Conservation (phyloP, 768 basidiomycete species). For the Amanita molliuscula region DNA sequence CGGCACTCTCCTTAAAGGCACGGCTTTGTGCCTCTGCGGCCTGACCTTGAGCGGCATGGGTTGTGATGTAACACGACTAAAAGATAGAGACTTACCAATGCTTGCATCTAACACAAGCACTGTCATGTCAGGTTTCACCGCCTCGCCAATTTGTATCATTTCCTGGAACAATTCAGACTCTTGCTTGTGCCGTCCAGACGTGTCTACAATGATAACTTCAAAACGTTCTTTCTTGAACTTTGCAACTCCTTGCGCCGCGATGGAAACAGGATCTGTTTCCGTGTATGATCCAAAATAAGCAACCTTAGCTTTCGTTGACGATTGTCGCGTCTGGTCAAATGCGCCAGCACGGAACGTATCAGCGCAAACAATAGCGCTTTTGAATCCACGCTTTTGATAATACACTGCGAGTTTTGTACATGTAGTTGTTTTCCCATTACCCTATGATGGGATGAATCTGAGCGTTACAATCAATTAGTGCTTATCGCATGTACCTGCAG, state of each 20-base stretch:
- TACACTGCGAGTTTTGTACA: constrained; percentile 98
- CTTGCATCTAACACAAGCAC: constrained; percentile 93
- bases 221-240: constrained; percentile 99
- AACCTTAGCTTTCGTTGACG: constrained; percentile 96
- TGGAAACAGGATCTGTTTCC: constrained; percentile 94
- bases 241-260: constrained; percentile 87
- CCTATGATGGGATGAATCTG: constrained; percentile 33
- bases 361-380: constrained; percentile 94
- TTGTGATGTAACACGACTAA: not conserved
- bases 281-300: constrained; percentile 99
- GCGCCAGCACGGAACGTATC: constrained; percentile 99
- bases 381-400: constrained; percentile 95
- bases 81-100: constrained; percentile 49
- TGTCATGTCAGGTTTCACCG: constrained; percentile 95
- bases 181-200: constrained; percentile 94
- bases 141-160: constrained; percentile 94
- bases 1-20: constrained; percentile 95
- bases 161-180: constrained; percentile 95
- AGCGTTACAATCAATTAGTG: not conserved
- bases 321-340: constrained; percentile 98
- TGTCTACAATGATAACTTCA: constrained; percentile 98
- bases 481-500: constrained; percentile 54
- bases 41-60: constrained; percentile 56
- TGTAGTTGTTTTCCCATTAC: constrained; percentile 98
- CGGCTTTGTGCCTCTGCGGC: constrained; percentile 93